Base-by-base conservation (phyloP, 139 green algal species). In the Microglena sp. region DNA sequence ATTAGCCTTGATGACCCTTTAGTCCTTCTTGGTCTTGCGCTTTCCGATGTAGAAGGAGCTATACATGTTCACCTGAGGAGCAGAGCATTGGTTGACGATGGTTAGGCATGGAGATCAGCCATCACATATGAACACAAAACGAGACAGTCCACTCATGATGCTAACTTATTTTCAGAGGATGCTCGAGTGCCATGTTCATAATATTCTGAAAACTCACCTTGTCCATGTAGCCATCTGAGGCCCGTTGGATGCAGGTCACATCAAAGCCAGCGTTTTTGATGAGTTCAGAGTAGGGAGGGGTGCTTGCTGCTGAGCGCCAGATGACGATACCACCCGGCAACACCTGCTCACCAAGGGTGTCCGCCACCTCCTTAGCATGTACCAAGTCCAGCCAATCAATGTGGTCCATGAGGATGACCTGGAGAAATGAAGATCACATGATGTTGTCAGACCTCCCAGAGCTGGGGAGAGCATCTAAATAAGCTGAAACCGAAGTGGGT, bases 401-500 rank as follows among this genome's bases (percentile, higher is more conserved):
- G 69, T 97, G 92, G 82, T 98, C 93, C 93, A 98, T 98, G 54
- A 98, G 75, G 68, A 98, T 96, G 45, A 97, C 93, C 86, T 94
- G 77, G 0, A 22, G 29, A 44, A 4, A 18, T 22, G 7, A 60
- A 28, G 18, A 24, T 33, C 55, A 34, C 55, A 63, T 63, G 15
- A 7, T 45, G 21, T 36, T 63, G 30, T 35, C 21, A 43, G n/a
- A 43, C 40, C n/a, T n/a, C n/a, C n/a, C n/a, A n/a, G n/a, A n/a
- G n/a, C n/a, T n/a, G n/a, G n/a, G n/a, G n/a, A n/a, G n/a, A n/a
- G n/a, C n/a, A n/a, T n/a, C n/a, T n/a, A n/a, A n/a, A n/a, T n/a
- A n/a, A n/a, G n/a, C n/a, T n/a, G n/a, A n/a, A n/a, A n/a, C n/a
- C n/a, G n/a, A n/a, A n/a, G n/a, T n/a, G n/a, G n/a, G n/a, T n/a